phyloP scores from a whole-genome alignment of 192 early-diverging fungal genomes.

The Rhizophagus clarus region DNA sequence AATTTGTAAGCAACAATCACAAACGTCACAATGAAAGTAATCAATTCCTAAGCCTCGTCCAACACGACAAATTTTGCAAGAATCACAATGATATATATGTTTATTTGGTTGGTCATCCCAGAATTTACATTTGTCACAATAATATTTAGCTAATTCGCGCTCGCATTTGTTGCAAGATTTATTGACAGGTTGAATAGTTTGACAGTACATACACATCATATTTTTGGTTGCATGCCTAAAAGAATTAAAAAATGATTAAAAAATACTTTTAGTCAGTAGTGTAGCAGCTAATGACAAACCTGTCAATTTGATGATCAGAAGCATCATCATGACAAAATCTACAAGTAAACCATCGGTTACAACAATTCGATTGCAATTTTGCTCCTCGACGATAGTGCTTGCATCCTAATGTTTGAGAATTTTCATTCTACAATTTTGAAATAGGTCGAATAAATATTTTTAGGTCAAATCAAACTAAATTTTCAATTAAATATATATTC shows the following conservation, averaged over 20 bases:
- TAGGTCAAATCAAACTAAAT: too few relatives aligned
- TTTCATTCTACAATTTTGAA: conserved; percentile 48
- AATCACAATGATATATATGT: conserved; percentile 90
- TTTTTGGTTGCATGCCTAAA: conserved; percentile 49
- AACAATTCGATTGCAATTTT: conserved; percentile 81
- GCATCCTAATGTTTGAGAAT: conserved; percentile 64
- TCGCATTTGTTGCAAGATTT: conserved; percentile 78
- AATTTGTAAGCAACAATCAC: conserved; percentile 89
- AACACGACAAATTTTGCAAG: conserved; percentile 91
- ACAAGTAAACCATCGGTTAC: conserved; percentile 77
- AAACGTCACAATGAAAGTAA: conserved; percentile 91
- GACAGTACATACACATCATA: conserved; percentile 96
- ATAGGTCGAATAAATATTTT: background rate
- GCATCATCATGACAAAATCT: conserved; percentile 84
- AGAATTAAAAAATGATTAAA: background rate
- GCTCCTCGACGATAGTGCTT: conserved; percentile 75
- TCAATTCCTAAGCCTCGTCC: conserved; percentile 71
- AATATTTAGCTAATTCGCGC: conserved; percentile 71
- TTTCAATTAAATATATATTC: background rate
- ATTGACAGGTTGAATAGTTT: conserved; percentile 73
- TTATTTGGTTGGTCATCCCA: conserved; percentile 87
- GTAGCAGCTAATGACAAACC: conserved; percentile 47
- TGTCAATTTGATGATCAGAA: conserved; percentile 71
- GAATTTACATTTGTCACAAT: conserved; percentile 86
- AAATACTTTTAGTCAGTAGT: too few relatives aligned